These are phyloP conservation scores for Pythium volutum DNA, from an alignment of 352 stramenopile genomes.

Conservation along the genomic window DNA sequence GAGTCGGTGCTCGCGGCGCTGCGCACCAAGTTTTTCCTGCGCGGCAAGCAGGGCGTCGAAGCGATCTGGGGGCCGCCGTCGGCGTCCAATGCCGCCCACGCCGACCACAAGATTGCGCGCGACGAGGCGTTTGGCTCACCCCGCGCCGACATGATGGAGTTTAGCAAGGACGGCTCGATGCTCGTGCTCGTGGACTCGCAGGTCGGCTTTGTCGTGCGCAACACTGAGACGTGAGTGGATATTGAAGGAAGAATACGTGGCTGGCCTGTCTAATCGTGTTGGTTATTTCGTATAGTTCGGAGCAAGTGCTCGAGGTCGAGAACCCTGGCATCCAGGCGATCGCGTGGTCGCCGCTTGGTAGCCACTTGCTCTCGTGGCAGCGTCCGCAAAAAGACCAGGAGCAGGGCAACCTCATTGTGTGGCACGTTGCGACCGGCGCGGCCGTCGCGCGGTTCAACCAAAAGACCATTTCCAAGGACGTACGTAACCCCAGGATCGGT, in stretches of 20 bases:
- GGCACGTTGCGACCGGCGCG: constrained; percentile 54
- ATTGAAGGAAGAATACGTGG: background rate
- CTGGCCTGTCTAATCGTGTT: background rate
- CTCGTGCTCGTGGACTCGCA: constrained; percentile 61
- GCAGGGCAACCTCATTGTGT: constrained; percentile 82
- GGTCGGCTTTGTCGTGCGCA: constrained; percentile 60
- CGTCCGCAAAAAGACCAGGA: constrained; percentile 71
- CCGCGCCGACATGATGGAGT: constrained; percentile 67
- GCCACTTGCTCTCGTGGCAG: constrained; percentile 87
- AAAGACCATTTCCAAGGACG: constrained; percentile 80
- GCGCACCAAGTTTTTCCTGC: constrained; percentile 85
- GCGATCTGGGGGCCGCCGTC: constrained; percentile 68
- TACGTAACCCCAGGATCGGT: too few relatives aligned
- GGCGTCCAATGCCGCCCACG: constrained; percentile 32
- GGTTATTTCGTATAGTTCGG: constrained; percentile 29
- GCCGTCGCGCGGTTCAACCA: constrained; percentile 79
- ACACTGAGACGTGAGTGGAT: constrained; percentile 48
- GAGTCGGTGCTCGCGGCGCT: constrained; percentile 26
- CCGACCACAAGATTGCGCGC: constrained; percentile 44
- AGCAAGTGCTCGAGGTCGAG: constrained; percentile 52
- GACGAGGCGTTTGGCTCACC: constrained; percentile 50
- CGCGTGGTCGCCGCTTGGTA: constrained; percentile 79
- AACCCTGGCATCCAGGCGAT: constrained; percentile 77
- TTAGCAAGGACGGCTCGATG: constrained; percentile 62
- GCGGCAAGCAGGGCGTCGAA: constrained; percentile 74